Base-by-base conservation (phyloP, 192 early-diverging fungal species). In the Funneliformis geosporum region DNA sequence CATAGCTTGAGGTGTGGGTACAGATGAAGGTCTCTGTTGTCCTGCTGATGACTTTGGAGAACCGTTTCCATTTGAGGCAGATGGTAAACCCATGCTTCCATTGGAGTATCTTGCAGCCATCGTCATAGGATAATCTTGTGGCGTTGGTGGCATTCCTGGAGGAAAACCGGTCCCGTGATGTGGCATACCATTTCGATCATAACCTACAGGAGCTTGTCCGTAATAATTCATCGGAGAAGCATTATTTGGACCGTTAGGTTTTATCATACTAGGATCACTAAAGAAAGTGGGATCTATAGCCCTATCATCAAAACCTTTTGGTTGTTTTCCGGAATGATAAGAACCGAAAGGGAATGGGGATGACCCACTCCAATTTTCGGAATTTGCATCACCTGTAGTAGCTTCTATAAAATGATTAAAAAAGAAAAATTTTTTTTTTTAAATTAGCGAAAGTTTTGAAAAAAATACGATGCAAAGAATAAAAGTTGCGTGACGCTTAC, bases 241-340 rank as follows among this genome's bases (percentile, higher is more conserved):
- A 21, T 40, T 69, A 69, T 42, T 69, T n/a, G 67, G 67, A 69
- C 67, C 67, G n/a, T 33, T 40, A 69, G 67, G 67, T 42, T 40
- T 69, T 40, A 40, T 69, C 67, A 69, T 69, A 11, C 39, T 23
- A 69, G 67, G 67, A 43, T 69, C 67, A 40, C 38, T 69, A 40
- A 69, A 69, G 39, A 69, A 69, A 69, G 38, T 40, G 40, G 67
- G 67, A 69, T 69, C 67, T 69, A 69, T 40, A 40, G 67, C 67
- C 21, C 67, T 33, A 18, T 69, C 67, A 69, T 69, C 67, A n/a
- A 40, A 69, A 69, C 67, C 39, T 69, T 69, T 69, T 38, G 67
- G 67, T 40, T 38, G 67, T 69, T 69, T 25, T 65, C 33, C 33
- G 25, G 64, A 40, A 21, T 55, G 50, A 40, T 69, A 69, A 69